These are phyloP conservation scores for Aureoboletus auriporus DNA, from an alignment of 768 basidiomycete species.

Conservation along the genomic window DNA sequence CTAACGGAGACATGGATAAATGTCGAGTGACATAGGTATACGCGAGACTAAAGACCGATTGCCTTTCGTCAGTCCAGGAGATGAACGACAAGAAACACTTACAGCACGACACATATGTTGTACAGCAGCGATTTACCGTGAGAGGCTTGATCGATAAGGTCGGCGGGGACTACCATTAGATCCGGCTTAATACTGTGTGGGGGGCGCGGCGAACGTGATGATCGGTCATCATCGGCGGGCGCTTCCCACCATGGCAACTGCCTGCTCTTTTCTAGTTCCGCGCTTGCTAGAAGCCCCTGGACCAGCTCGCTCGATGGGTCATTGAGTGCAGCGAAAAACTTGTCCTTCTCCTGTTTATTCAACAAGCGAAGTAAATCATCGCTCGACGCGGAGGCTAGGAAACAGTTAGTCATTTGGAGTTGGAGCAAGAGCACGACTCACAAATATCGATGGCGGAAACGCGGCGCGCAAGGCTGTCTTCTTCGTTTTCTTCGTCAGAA, in stretches of 20 bases:
- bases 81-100: slow-evolving; percentile 24
- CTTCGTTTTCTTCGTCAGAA: slow-evolving; percentile 38
- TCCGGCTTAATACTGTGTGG: slow-evolving; percentile 39
- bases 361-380: slow-evolving; percentile 61
- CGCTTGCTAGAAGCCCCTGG: slow-evolving; percentile 54
- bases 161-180: slow-evolving; percentile 43
- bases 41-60: slow-evolving; percentile 44
- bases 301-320: slow-evolving; percentile 63
- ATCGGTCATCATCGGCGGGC: not conserved
- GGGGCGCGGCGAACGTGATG: not conserved
- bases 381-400: slow-evolving; percentile 49
- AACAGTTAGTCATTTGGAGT: not conserved
- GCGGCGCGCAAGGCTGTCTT: slow-evolving; percentile 44
- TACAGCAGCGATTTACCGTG: slow-evolving; percentile 50
- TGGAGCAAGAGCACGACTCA: slow-evolving; percentile 27
- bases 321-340: slow-evolving; percentile 54
- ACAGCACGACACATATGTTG: slow-evolving; percentile 70
- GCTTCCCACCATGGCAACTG: slow-evolving; percentile 74
- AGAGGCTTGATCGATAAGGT: slow-evolving; percentile 38
- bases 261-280: slow-evolving; percentile 47
- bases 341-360: slow-evolving; percentile 53
- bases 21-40: slow-evolving; percentile 67
- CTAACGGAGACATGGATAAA: slow-evolving; percentile 56
- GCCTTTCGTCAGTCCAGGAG: not conserved
- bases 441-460: slow-evolving; percentile 61